Evolutionary conservation across 768 basidiomycete genomes (phyloP).

Genomic region (Boletus subparvulus): DNA sequence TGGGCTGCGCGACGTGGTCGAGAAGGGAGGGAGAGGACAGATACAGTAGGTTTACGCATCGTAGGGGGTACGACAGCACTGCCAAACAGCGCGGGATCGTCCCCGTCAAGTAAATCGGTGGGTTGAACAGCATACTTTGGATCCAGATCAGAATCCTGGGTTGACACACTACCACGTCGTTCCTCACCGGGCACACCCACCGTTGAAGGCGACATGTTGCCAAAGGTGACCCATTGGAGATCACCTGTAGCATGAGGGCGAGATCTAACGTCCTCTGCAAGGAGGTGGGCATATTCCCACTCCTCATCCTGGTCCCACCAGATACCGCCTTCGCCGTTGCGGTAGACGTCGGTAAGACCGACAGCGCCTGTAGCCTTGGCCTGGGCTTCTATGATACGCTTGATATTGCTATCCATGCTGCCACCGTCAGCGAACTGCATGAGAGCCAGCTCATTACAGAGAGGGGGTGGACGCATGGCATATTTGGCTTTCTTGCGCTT

Average conservation of each 20-base stretch:
- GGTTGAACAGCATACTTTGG: slow-evolving; percentile 47
- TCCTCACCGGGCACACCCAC: slow-evolving; percentile 23
- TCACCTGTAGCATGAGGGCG: slow-evolving; percentile 28
- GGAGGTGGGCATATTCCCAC: slow-evolving; percentile 63
- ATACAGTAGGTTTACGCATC: slow-evolving; percentile 32
- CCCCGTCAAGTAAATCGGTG: slow-evolving; percentile 29
- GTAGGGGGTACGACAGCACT: slow-evolving; percentile 24
- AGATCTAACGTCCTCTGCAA: slow-evolving; percentile 39
- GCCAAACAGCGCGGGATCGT: slow-evolving; percentile 38
- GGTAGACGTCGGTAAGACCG: slow-evolving; percentile 51
- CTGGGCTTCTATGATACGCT: slow-evolving; percentile 53
- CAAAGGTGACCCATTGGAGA: slow-evolving; percentile 47
- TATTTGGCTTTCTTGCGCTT: slow-evolving; percentile 57
- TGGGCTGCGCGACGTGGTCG: slow-evolving; percentile 36
- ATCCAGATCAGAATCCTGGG: slow-evolving; percentile 55
- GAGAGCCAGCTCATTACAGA: slow-evolving; percentile 64
- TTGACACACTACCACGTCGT: slow-evolving; percentile 48
- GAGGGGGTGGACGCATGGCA: slow-evolving; percentile 44
- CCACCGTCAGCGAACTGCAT: slow-evolving; percentile 73
- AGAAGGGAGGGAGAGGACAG: slow-evolving; percentile 38
- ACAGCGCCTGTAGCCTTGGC: slow-evolving; percentile 43
- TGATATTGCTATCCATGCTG: slow-evolving; percentile 50
- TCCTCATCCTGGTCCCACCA: slow-evolving; percentile 77
- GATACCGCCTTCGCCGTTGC: slow-evolving; percentile 59
- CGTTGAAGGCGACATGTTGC: slow-evolving; percentile 20